Evolutionary conservation across 208 protist species (phyloP).

Genomic region (Wallacemonas sp.): DNA sequence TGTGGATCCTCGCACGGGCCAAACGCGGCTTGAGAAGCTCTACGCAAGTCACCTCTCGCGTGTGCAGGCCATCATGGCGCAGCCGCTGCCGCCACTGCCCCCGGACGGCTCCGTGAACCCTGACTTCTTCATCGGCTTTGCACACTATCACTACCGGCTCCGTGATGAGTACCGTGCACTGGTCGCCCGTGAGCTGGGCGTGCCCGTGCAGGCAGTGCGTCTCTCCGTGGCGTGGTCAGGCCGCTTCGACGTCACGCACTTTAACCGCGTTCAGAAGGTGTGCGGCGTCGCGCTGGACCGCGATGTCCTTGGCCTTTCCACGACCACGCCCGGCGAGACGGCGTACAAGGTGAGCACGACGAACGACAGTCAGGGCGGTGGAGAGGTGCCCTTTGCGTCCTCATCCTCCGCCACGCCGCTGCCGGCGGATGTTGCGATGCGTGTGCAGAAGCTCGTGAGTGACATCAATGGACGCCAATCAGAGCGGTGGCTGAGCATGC

Average conservation of each 20-base stretch:
- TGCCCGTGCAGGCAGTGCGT: slow-evolving; percentile 56
- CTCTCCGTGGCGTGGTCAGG: slow-evolving; percentile 86
- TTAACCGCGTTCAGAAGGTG: slow-evolving; percentile 72
- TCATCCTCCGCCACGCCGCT: slow-evolving; percentile 9
- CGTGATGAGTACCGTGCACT: slow-evolving; percentile 83
- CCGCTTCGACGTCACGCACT: slow-evolving; percentile 73
- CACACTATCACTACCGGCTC: slow-evolving; percentile 77
- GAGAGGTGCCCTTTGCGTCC: no score
- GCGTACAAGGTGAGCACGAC: neutral
- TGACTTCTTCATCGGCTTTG: slow-evolving; percentile 84
- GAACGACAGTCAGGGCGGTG: no score
- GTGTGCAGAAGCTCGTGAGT: slow-evolving; percentile 40
- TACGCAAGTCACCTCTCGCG: slow-evolving; percentile 57
- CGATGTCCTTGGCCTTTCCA: neutral
- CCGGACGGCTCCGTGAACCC: slow-evolving; percentile 69
- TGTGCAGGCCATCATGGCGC: slow-evolving; percentile 63
- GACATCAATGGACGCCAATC: slow-evolving; percentile 51
- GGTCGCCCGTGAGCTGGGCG: slow-evolving; percentile 53
- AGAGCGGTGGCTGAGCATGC: slow-evolving; percentile 45
- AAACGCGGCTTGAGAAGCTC: slow-evolving; percentile 57
- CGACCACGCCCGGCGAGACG: neutral
- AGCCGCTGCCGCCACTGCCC: slow-evolving; percentile 71
- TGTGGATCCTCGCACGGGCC: slow-evolving; percentile 52
- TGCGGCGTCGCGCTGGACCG: slow-evolving; percentile 64
- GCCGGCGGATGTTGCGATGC: slow-evolving; percentile 27